Base-by-base conservation (phyloP, 148 eudicot species). In the Rhododendron griersonianum region DNA sequence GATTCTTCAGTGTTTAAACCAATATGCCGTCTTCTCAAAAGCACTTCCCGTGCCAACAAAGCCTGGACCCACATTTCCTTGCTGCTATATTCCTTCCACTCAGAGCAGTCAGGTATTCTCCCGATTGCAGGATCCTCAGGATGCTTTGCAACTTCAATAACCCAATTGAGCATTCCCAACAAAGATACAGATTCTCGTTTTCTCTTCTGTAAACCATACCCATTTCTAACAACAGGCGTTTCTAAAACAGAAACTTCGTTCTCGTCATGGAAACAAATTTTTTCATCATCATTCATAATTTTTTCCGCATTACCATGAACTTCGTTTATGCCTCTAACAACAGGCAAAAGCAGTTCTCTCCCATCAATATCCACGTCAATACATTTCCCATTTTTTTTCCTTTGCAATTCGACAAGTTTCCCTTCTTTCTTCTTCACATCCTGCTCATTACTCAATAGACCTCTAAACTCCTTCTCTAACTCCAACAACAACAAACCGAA, bases 141-240 rank as follows among this genome's bases (percentile, higher is more conserved):
- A 87, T 87, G 86, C 83, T 89, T 92, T 16, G 99, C 95, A 59
- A 87, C 91, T 65, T 92, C 71, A 44, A 21, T 85, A 83, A 95
- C 78, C 99, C 99, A 96, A 79, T 85, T 81, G 86, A 96, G 88
- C 93, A 91, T 93, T 88, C 76, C 92, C 28, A 85, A 63, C 74
- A 84, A 88, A 78, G 84, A 84, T 45, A 73, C 73, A 69, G 87
- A 73, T 57, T 91, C 91, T 83, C 92, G 90, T 81, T 92, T 93
- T 87, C 98, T 92, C 94, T 95, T 95, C 50, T 90, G 89, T 86
- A 88, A 86, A 86, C 82, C 79, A 87, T 7, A 39, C n/a, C 53
- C 87, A 78, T 79, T 59, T 45, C 85, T 85, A 84, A 28, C 78
- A 37, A 33, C 84, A 91, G 35, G 45, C 30, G 11, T 57, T 61